Conservation (phyloP, 2,329 filamentous ascomycete species). For the Penicillium sp. region DNA sequence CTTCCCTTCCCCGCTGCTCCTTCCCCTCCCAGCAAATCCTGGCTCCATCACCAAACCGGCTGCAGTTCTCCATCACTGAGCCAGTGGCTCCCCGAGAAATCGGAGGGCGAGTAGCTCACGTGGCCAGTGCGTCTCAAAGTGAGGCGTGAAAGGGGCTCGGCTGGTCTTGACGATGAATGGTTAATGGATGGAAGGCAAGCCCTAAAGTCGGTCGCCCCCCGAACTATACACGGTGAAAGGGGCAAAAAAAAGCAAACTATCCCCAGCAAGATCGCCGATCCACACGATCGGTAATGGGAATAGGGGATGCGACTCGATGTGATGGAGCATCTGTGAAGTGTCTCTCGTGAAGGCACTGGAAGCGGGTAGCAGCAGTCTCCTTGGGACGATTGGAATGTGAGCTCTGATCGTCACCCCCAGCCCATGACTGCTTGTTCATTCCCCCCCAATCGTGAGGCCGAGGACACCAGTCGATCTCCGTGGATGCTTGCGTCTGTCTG, state of each 20-base stretch:
- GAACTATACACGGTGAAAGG: slow-evolving; percentile 4
- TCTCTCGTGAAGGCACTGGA: slow-evolving; percentile 11
- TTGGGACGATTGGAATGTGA: slow-evolving; percentile 23
- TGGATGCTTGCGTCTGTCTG: slow-evolving; percentile 4
- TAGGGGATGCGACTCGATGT: slow-evolving; percentile 5
- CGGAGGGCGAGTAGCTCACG: slow-evolving; percentile 18
- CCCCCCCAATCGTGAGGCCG: slow-evolving; percentile 23
- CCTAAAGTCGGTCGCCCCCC: neutral
- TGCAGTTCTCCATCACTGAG: slow-evolving; percentile 11
- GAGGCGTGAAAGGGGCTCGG: slow-evolving; percentile 22
- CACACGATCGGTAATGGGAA: slow-evolving; percentile 4
- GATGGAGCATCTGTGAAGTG: neutral
- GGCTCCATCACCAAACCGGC: slow-evolving; percentile 14
- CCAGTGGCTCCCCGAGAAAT: slow-evolving; percentile 21
- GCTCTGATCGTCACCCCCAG: neutral
- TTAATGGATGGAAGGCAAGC: neutral
- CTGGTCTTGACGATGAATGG: neutral
- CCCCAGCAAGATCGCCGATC: slow-evolving; percentile 3
- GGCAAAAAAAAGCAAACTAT: neutral
- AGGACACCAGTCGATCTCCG: neutral
- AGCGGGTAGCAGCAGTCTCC: slow-evolving; percentile 27
- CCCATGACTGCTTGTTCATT: slow-evolving; percentile 12
- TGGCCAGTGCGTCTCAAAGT: slow-evolving; percentile 30
- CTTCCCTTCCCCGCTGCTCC: neutral
- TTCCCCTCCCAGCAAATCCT: slow-evolving; percentile 1